Percentiles rank a stretch among this genome's conserved stretches.
phyloP scores from a whole-genome alignment of 108 stramenopile species.

The Skeletonema potamos region DNA sequence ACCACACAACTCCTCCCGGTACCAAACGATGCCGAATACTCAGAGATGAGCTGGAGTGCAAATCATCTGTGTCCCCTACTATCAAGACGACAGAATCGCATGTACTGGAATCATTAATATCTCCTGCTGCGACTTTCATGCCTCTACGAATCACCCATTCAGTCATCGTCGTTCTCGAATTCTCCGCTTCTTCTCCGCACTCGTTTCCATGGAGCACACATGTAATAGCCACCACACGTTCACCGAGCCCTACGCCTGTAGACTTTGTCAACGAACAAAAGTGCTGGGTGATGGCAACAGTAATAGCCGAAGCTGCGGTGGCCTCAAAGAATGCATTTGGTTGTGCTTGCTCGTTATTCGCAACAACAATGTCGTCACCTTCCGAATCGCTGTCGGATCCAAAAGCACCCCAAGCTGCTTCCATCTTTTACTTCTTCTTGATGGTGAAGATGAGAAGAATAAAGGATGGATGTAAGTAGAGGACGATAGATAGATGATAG shows the following conservation, averaged over 20 bases:
- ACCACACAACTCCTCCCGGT: slow-evolving; percentile 35
- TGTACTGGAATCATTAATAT: background rate
- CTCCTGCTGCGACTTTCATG: slow-evolving; percentile 4
- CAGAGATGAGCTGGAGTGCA: background rate
- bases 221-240: slow-evolving; percentile 43
- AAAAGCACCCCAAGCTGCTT: slow-evolving; percentile 57
- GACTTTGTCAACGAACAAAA: slow-evolving; percentile 26
- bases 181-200: background rate
- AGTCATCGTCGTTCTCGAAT: background rate
- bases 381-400: slow-evolving; percentile 58
- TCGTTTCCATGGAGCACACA: background rate
- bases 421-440: background rate
- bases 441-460: background rate
- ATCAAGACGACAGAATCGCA: slow-evolving; percentile 29
- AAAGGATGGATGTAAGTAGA: background rate
- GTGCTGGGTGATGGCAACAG: slow-evolving; percentile 38
- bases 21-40: slow-evolving; percentile 6
- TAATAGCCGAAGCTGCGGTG: slow-evolving; percentile 39
- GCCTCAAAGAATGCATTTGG: slow-evolving; percentile 10
- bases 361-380: slow-evolving; percentile 21
- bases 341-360: background rate
- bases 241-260: slow-evolving; percentile 40
- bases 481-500: too few relatives aligned
- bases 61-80: background rate
- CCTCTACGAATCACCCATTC: slow-evolving; percentile 10